Evolutionary conservation across 2,329 filamentous ascomycete species (phyloP).

Genomic region (Beauveria sp.): DNA sequence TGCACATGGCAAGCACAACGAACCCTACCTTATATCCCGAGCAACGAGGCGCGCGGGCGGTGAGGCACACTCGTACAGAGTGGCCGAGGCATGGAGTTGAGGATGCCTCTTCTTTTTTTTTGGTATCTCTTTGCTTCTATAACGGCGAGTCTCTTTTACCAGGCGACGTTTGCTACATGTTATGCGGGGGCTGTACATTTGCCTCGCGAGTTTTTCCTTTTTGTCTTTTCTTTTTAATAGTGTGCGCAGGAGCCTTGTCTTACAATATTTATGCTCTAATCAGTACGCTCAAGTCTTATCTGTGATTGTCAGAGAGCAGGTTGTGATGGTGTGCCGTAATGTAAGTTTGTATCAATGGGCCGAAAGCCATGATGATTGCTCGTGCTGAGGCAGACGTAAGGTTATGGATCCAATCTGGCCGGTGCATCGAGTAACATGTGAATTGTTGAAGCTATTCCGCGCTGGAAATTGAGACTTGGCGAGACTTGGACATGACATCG

Average conservation of each 20-base stretch:
- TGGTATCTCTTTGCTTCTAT: constrained; percentile 7
- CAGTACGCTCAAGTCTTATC: neutral
- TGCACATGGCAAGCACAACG: neutral
- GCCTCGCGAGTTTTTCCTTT: constrained; percentile 6
- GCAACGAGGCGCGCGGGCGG: neutral
- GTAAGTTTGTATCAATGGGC: neutral
- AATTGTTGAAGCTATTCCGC: neutral
- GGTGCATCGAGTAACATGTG: neutral
- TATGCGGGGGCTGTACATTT: neutral
- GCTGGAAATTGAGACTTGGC: neutral
- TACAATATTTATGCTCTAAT: constrained; percentile 11
- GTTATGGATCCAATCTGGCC: neutral
- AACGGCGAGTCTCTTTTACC: neutral
- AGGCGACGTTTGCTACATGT: constrained; percentile 6
- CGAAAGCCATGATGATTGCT: neutral
- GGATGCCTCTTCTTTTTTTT: neutral
- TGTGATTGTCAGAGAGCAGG: neutral
- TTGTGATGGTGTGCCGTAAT: neutral
- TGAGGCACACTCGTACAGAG: neutral
- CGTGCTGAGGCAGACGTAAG: neutral
- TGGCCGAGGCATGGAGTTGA: neutral
- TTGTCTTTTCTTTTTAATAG: constrained; percentile 10
- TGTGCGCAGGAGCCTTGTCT: constrained; percentile 11
- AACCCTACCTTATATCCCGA: constrained; percentile 3
- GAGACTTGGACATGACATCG: neutral